Evolutionary conservation across 768 basidiomycete genomes (phyloP), one percentile per base, ranked within the genome.

Genomic region (Lentinula guzmanii): DNA sequence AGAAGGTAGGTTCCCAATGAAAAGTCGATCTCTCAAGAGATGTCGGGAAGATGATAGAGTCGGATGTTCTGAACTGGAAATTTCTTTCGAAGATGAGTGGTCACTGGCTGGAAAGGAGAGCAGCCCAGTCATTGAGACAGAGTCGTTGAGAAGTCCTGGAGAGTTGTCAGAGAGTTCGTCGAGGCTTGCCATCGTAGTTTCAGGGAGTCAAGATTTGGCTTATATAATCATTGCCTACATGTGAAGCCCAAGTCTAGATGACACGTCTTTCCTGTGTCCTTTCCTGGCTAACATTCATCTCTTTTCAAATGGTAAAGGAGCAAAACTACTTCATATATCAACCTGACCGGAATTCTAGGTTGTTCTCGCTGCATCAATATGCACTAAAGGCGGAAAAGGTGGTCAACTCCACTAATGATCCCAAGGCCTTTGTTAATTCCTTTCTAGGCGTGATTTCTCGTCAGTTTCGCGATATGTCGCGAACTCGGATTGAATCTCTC

Each of bases 351-450:
- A 33, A 33, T 4, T 24, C 28, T 54, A 95, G 94, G 93, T 95
- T 66, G 93, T 96, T 61, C 80, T 96, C 66, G 94, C 94, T 67
- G 91, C 94, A 34, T 94, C 92, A 65, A 93, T 97, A 84, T 94
- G 93, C 74, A 94, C 93, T 53, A 95, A 94, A 75, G 90, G 86
- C 70, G 95, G 94, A 11, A 95, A 95, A 82, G 87, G 93, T 91
- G 65, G 65, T 83, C 75, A n/a, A 37, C 1, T 13, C 6, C 6
- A 10, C 39, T 41, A 6, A 4, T 11, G 24, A 21, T 3, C 21
- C 55, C 18, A 41, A 41, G 11, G 5, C 15, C 1, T 16, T 13
- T 56, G 13, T 24, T 24, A 37, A 56, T 9, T 31, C 15, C 5
- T 31, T 54, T 51, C 52, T 55, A 5, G 96, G 94, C 66, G 90